Percentiles rank a stretch among this genome's conserved stretches.
These are phyloP conservation scores for Eucalyptus curtisii DNA, from an alignment of 345 rosid species.

Conservation along the genomic window DNA sequence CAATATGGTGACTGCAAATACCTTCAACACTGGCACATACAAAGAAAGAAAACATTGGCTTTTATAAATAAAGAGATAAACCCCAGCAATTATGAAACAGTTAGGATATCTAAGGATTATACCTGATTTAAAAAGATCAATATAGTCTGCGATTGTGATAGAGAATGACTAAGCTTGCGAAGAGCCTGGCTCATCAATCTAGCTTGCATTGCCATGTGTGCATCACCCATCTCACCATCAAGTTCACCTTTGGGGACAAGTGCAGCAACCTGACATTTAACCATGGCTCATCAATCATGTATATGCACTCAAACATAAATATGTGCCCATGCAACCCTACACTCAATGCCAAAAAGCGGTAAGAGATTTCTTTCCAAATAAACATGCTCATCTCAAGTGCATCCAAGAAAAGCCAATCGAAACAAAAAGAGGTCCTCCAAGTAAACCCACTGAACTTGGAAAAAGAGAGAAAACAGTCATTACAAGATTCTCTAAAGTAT, in stretches of 20 bases:
- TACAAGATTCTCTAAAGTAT: neutral
- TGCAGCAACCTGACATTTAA: conserved; percentile 76
- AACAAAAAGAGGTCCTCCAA: neutral
- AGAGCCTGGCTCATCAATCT: conserved; percentile 99
- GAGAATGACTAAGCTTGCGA: conserved; percentile 89
- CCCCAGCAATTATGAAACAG: neutral
- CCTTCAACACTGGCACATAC: neutral
- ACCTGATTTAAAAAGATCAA: conserved; percentile 87
- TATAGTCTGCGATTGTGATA: conserved; percentile 72
- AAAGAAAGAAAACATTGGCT: neutral
- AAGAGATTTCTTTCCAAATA: neutral
- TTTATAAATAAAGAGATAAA: neutral
- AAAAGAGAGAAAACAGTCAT: neutral
- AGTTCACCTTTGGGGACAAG: conserved; percentile 98
- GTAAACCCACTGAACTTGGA: neutral
- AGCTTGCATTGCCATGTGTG: conserved; percentile 99
- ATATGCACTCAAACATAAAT: neutral
- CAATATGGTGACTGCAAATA: neutral
- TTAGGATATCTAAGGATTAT: neutral
- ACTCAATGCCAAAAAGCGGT: neutral
- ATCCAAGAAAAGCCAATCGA: neutral
- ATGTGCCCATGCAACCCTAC: neutral
- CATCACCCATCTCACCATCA: conserved; percentile 99
- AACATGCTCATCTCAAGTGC: neutral
- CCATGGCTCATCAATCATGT: neutral